Conservation (phyloP, 495 filamentous ascomycete genomes). For the Lasiosphaeria ovina region DNA sequence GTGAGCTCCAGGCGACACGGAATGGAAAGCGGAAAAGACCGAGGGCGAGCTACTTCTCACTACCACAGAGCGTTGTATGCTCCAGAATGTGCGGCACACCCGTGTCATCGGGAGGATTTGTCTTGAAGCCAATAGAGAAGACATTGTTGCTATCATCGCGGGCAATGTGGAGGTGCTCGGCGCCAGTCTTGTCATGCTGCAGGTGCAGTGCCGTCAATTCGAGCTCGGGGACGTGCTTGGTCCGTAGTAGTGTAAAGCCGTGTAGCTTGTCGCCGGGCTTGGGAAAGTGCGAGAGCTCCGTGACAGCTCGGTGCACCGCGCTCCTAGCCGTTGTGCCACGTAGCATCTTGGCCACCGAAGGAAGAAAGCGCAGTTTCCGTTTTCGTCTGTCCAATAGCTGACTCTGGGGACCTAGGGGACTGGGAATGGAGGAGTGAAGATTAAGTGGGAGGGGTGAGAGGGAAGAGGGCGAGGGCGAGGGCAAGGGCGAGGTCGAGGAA, state of each 20-base stretch:
- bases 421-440: not conserved
- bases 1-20: slow-evolving; percentile 4
- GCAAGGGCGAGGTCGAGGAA: too few species aligned
- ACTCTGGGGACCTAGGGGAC: not conserved
- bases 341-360: slow-evolving; percentile 38
- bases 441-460: too few species aligned
- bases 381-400: not conserved
- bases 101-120: slow-evolving; percentile 93
- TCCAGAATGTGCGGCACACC: slow-evolving; percentile 97
- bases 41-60: slow-evolving; percentile 70
- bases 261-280: slow-evolving; percentile 79
- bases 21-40: not conserved
- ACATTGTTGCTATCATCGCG: slow-evolving; percentile 98
- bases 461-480: too few species aligned
- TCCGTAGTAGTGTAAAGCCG: slow-evolving; percentile 85
- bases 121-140: slow-evolving; percentile 98
- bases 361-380: not conserved
- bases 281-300: slow-evolving; percentile 68
- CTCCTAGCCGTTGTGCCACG: slow-evolving; percentile 46
- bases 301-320: slow-evolving; percentile 63
- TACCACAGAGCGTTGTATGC: slow-evolving; percentile 96
- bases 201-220: slow-evolving; percentile 88
- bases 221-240: slow-evolving; percentile 89
- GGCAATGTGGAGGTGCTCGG: slow-evolving; percentile 92
- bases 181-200: slow-evolving; percentile 88